These are phyloP conservation scores for Citrus inodora DNA, from an alignment of 345 rosid genomes.

Conservation along the genomic window DNA sequence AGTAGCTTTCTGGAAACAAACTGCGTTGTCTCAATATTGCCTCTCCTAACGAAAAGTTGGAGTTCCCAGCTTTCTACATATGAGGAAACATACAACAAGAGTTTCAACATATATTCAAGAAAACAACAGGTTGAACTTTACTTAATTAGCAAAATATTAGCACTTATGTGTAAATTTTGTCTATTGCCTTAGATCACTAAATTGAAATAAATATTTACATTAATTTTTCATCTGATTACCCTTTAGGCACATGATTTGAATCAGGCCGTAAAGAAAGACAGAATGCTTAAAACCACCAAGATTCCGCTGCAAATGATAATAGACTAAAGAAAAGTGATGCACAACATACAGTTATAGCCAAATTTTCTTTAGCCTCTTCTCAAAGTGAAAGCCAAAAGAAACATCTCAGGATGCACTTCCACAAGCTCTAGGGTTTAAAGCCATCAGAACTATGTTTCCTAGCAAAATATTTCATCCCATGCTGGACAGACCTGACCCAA, in stretches of 20 bases:
- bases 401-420: background rate
- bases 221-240: background rate
- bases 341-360: background rate
- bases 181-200: background rate
- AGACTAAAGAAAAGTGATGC: background rate
- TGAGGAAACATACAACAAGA: conserved; percentile 18
- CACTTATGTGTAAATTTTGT: background rate
- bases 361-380: background rate
- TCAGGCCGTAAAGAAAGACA: background rate
- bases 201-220: background rate
- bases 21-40: conserved; percentile 65
- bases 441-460: background rate
- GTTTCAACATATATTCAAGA: conserved; percentile 12
- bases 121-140: background rate
- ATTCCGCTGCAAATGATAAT: background rate
- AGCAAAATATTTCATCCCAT: background rate
- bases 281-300: background rate
- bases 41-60: conserved; percentile 52
- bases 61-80: conserved; percentile 56
- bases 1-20: conserved; percentile 76
- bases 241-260: background rate
- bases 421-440: background rate
- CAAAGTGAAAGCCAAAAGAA: background rate
- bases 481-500: background rate
- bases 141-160: background rate